Base-by-base conservation (phyloP, 164 flowering plant species). In the Vitis riparia region DNA sequence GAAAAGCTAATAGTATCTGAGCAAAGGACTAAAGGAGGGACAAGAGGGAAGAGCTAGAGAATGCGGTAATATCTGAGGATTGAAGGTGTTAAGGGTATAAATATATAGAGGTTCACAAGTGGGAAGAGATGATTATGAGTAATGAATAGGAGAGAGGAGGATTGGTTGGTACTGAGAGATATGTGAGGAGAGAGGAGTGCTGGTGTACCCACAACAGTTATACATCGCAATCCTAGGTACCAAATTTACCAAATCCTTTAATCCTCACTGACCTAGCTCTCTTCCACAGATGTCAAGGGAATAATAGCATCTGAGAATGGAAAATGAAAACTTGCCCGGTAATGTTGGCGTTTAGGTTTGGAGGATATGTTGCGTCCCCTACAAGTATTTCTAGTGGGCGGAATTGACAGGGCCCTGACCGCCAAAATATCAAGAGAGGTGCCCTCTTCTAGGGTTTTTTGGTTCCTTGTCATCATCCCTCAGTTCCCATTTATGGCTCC, bases 211-310 rank as follows among this genome's bases (percentile, higher is more conserved):
- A 65, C 79, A 79, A 76, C 88, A 77, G 90, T 87, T 84, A 81
- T 51, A 59, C 88, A 83, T 87, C 90, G 62, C 85, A 77, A 81
- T 84, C 90, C 73, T n/a, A 55, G 66, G 77, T 78, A 70, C 85
- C 76, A 75, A 77, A 79, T 74, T 77, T 78, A 59, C 70, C 71
- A 66, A 69, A 74, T 65, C 30, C 71, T 74, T 79, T 69, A 82
- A 75, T 57, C 78, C 71, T 47, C 17, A 19, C 83, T 82, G 82
- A 52, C 64, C 68, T 37, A 67, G 55, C 64, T 70, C 59, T 63
- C 60, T 75, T 71, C 68, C 44, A 67, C 73, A 72, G 69, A 59
- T 76, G 70, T 70, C 75, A 55, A 59, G 14, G 16, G 53, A 56
- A 63, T 75, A 63, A 64, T 67, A 58, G 58, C 59, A n/a, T 62